Conservation (phyloP, 768 basidiomycete species). For the Porphyrellus cyaneotinctus region DNA sequence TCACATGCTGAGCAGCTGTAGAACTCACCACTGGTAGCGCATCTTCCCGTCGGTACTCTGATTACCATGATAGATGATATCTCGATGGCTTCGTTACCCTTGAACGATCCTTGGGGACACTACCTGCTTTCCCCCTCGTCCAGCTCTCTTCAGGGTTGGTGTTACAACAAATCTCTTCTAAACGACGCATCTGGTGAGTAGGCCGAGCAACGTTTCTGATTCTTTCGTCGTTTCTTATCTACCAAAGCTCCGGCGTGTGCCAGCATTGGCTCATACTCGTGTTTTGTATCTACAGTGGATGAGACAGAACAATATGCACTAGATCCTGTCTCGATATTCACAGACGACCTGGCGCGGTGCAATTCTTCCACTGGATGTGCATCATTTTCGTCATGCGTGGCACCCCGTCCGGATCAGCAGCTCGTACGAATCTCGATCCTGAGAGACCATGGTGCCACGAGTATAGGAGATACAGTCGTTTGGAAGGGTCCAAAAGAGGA, state of each 20-base stretch:
- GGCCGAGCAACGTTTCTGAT: neutral
- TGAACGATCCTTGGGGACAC: slow-evolving; percentile 42
- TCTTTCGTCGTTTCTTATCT: neutral
- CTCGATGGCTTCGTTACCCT: slow-evolving; percentile 31
- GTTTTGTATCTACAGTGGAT: slow-evolving; percentile 39
- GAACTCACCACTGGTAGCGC: slow-evolving; percentile 57
- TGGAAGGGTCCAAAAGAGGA: slow-evolving; percentile 72
- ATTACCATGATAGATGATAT: slow-evolving; percentile 67
- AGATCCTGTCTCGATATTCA: slow-evolving; percentile 54
- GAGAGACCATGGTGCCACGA: neutral
- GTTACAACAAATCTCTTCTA: slow-evolving; percentile 40
- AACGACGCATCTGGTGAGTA: slow-evolving; percentile 15
- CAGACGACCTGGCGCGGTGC: slow-evolving; percentile 37
- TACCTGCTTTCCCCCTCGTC: slow-evolving; percentile 35
- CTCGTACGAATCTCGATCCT: slow-evolving; percentile 55
- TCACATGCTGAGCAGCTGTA: slow-evolving; percentile 26
- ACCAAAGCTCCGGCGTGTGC: slow-evolving; percentile 10
- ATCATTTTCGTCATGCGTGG: slow-evolving; percentile 45
- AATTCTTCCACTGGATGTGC: slow-evolving; percentile 34
- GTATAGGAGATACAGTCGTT: slow-evolving; percentile 43
- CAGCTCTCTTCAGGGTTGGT: slow-evolving; percentile 53
- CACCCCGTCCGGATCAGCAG: slow-evolving; percentile 45
- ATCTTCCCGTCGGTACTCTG: slow-evolving; percentile 55
- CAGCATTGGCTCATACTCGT: slow-evolving; percentile 28
- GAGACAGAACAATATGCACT: slow-evolving; percentile 42